Evolutionary conservation across 352 stramenopile genomes (phyloP), one percentile per base, ranked within the genome.

Genomic region (Pythium aristosporum): DNA sequence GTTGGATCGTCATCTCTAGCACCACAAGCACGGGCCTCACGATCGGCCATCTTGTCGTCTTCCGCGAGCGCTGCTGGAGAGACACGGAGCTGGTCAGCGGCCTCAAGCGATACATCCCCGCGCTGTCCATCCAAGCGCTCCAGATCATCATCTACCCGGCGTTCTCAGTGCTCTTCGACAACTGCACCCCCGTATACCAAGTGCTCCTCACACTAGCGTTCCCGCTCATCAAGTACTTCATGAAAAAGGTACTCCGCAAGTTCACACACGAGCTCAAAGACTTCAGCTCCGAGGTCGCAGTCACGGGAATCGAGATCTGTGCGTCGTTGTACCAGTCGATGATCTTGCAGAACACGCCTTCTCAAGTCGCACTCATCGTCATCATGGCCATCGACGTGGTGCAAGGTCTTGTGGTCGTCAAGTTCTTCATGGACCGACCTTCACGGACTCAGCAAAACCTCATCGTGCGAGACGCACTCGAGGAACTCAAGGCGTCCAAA

Each of bases 281-380:
- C 49, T 53, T 41, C 16, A 58, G 47, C 59, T 44, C 30, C 20
- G 57, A 65, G 20, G 61, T 69, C 5, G 57, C 48, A 6, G 67
- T 73, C 10, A 62, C 32, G 3, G 67, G 50, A 7, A 49, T 73
- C 37, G 67, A 73, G 43, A 64, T 73, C 36, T 60, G 50, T 15
- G 46, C 67, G 10, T 68, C 67, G 15, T 21, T 73, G 42, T 73
- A 73, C 54, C 67, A 73, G 36, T 66, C 61, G 3, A 69, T 69
- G 55, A 67, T 73, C 16, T 42, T 73, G 32, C 67, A 73, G 39
- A 66, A 25, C 16, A 18, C 61, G 3, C 60, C 67, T 5, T 69
- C 60, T 5, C 32, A 57, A 13, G 32, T 59, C 0, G 67, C 67
- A 3, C 46, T 69, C 6, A 34, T n/a, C 2, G 37, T 67, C 20